Conservation (phyloP, 2,329 filamentous ascomycete species). For the Fusarium sp. region DNA sequence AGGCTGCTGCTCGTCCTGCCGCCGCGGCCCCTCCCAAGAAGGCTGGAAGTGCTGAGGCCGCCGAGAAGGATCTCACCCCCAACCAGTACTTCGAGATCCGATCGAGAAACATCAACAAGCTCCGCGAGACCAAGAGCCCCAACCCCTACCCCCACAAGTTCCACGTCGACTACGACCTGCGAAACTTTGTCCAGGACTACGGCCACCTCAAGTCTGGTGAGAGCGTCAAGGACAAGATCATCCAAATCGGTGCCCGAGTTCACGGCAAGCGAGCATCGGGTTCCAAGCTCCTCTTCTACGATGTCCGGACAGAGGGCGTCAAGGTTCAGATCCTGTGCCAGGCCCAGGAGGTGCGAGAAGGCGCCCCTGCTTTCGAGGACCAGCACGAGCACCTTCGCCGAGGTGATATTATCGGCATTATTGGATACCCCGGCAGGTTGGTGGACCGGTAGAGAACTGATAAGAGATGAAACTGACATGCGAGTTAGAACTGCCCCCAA, state of each 20-base stretch:
- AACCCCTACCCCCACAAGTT: constrained; percentile 86
- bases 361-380: constrained; percentile 73
- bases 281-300: constrained; percentile 90
- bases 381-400: constrained; percentile 90
- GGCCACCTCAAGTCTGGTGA: constrained; percentile 88
- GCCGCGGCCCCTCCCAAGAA: constrained; percentile 67
- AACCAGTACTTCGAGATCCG: constrained; percentile 94
- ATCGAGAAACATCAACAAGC: constrained; percentile 71
- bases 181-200: constrained; percentile 80
- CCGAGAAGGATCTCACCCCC: constrained; percentile 64
- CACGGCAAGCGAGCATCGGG: constrained; percentile 86
- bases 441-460: constrained; percentile 9
- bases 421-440: constrained; percentile 44
- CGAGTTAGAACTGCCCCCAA: constrained; percentile 78
- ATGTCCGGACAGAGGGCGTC: constrained; percentile 61
- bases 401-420: constrained; percentile 84
- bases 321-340: constrained; percentile 94
- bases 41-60: constrained; percentile 64
- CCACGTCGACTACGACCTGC: constrained; percentile 81
- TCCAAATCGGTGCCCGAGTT: constrained; percentile 84
- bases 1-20: constrained; percentile 78
- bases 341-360: constrained; percentile 75
- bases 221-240: constrained; percentile 73
- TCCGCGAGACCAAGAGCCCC: constrained; percentile 51
- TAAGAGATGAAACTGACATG: constrained; percentile 33